Evolutionary conservation across 2,329 filamentous ascomycete species (phyloP).

Genomic region (Cladosporium sp.): DNA sequence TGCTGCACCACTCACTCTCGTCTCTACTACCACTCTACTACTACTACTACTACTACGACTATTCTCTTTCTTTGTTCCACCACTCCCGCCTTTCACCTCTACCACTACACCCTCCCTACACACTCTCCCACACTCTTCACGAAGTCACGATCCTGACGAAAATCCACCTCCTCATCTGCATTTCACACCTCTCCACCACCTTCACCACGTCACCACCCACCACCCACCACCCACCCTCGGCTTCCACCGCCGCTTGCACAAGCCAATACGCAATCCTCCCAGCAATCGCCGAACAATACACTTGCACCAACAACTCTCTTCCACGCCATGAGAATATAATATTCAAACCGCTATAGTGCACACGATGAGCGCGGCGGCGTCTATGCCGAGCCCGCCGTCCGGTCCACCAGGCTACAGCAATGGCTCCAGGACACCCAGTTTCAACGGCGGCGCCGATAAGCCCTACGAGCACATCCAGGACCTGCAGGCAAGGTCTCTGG

Average conservation of each 20-base stretch:
- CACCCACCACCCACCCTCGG: neutral
- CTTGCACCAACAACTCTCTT: neutral
- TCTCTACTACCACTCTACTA: neutral
- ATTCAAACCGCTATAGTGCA: neutral
- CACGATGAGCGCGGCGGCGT: slow-evolving; percentile 30
- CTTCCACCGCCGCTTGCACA: neutral
- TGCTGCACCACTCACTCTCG: neutral
- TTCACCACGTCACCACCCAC: neutral
- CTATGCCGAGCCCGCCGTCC: slow-evolving; percentile 10
- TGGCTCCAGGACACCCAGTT: slow-evolving; percentile 7
- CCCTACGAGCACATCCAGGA: slow-evolving; percentile 39
- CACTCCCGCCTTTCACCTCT: neutral
- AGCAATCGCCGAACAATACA: slow-evolving; percentile 1
- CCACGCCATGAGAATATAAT: slow-evolving; percentile 4
- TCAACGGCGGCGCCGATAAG: slow-evolving; percentile 16
- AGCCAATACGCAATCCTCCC: neutral
- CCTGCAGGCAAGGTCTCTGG: slow-evolving; percentile 36
- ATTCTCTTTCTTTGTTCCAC: neutral
- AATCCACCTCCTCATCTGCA: neutral
- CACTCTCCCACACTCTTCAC: neutral
- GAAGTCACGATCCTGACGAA: neutral
- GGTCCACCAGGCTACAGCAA: slow-evolving; percentile 11
- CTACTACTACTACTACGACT: too few species aligned
- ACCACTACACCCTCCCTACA: neutral
- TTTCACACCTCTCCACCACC: neutral